These are phyloP conservation scores for Eucalyptus pauciflora DNA, from an alignment of 345 rosid genomes.

Conservation along the genomic window DNA sequence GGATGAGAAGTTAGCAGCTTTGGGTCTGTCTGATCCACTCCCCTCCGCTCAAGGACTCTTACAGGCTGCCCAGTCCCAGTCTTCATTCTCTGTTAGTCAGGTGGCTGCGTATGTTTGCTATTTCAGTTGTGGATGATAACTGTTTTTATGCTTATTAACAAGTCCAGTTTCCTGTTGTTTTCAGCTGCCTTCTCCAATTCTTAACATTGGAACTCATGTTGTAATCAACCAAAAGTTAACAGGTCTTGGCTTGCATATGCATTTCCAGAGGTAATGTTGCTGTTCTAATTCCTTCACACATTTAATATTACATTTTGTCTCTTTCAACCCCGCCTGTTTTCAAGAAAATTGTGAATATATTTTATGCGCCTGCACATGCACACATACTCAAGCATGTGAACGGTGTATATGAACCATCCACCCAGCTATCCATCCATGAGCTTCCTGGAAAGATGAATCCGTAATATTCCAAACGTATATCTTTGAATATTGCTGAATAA, in stretches of 20 bases:
- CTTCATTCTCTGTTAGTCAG: conserved; percentile 60
- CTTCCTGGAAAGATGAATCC: not conserved
- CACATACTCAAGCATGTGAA: not conserved
- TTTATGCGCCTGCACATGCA: not conserved
- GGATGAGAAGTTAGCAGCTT: conserved; percentile 70
- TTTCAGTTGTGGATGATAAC: not conserved
- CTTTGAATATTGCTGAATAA: not conserved
- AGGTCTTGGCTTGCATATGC: conserved; percentile 59
- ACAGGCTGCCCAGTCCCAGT: conserved; percentile 63
- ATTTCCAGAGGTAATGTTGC: conserved; percentile 72
- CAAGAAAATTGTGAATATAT: not conserved
- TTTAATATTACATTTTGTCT: not conserved
- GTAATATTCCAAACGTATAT: not conserved
- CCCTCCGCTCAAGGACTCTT: conserved; percentile 76
- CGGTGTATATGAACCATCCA: not conserved
- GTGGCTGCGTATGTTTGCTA: conserved; percentile 3
- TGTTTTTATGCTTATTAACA: not conserved
- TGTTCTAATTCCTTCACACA: not conserved
- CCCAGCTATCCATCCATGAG: not conserved
- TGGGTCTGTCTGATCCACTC: conserved; percentile 76
- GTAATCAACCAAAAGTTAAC: conserved; percentile 75
- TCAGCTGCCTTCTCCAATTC: conserved; percentile 68
- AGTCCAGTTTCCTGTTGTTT: not conserved
- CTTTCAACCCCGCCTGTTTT: not conserved
- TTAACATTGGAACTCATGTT: conserved; percentile 76